Evolutionary conservation across 495 filamentous ascomycete genomes (phyloP).

Genomic region (Aspergillus conjunctus): DNA sequence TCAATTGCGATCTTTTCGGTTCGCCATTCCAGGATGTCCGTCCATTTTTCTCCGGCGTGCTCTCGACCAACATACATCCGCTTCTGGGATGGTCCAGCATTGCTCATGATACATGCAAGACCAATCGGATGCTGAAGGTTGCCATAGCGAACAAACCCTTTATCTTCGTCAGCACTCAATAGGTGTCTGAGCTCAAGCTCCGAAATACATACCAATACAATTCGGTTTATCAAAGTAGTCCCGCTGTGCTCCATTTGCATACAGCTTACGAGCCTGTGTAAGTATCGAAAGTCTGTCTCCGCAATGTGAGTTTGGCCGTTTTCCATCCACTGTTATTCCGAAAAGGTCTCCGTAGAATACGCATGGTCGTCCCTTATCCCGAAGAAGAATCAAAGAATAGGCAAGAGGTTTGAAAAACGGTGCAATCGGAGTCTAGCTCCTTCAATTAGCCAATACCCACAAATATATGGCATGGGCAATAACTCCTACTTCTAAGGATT

Average conservation of each 20-base stretch:
- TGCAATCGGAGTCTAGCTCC: slow-evolving; percentile 48
- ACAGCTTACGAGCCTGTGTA: slow-evolving; percentile 65
- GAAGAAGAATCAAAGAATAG: slow-evolving; percentile 67
- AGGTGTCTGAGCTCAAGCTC: background rate
- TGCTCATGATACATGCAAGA: slow-evolving; percentile 62
- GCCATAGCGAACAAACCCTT: slow-evolving; percentile 63
- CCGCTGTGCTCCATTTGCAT: slow-evolving; percentile 66
- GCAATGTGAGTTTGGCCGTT: slow-evolving; percentile 59
- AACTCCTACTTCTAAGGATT: slow-evolving; percentile 53
- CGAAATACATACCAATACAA: slow-evolving; percentile 58
- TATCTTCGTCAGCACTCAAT: slow-evolving; percentile 2
- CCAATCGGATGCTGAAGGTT: slow-evolving; percentile 53
- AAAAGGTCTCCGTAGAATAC: slow-evolving; percentile 77
- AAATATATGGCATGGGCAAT: background rate
- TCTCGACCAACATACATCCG: slow-evolving; percentile 63
- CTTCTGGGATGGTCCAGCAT: slow-evolving; percentile 49
- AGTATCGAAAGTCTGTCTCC: slow-evolving; percentile 61
- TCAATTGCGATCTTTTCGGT: slow-evolving; percentile 51
- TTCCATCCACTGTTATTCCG: slow-evolving; percentile 55
- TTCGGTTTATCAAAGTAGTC: slow-evolving; percentile 69
- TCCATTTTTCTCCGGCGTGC: slow-evolving; percentile 62
- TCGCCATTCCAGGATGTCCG: slow-evolving; percentile 59
- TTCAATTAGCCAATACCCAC: slow-evolving; percentile 14
- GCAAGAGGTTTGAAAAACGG: slow-evolving; percentile 61
- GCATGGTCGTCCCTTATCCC: slow-evolving; percentile 65